A percentile compares a stretch with the other conserved stretches of the same genome.
Evolutionary conservation across 169 alveolate species (phyloP).

Genomic region (Cryptosporidium baileyi): DNA sequence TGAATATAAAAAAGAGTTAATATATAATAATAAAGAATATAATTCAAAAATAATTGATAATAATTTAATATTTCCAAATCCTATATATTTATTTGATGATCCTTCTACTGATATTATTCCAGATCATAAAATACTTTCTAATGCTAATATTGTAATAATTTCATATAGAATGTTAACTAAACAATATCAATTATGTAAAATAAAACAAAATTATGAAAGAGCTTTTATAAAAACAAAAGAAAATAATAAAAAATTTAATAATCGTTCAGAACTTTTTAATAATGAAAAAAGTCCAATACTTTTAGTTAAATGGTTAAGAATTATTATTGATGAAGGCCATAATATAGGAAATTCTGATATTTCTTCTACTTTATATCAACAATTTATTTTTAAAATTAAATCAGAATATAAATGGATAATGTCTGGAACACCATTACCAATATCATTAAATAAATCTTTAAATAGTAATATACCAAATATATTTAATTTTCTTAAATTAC

Average conservation of each 20-base stretch:
- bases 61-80: not conserved
- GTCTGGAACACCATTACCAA: constrained; percentile 64
- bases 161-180: constrained; percentile 65
- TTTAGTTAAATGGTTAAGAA: constrained; percentile 32
- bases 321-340: constrained; percentile 56
- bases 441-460: constrained; percentile 15
- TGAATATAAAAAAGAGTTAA: not conserved
- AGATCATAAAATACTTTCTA: not conserved
- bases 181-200: constrained; percentile 45
- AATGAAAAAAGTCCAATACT: constrained; percentile 42
- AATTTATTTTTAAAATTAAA: constrained; percentile 44
- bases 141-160: not conserved
- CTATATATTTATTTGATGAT: constrained; percentile 23
- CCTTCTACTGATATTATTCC: constrained; percentile 14
- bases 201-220: constrained; percentile 20
- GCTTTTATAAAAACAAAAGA: not conserved
- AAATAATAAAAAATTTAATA: not conserved
- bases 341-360: constrained; percentile 48
- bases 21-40: not conserved
- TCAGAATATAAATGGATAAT: constrained; percentile 60
- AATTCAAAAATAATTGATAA: not conserved
- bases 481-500: constrained; percentile 16
- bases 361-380: constrained; percentile 44
- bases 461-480: constrained; percentile 32
- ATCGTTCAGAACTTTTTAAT: not conserved